Base-by-base conservation (phyloP, 2,329 filamentous ascomycete species). In the Polytolypa hystricis region DNA sequence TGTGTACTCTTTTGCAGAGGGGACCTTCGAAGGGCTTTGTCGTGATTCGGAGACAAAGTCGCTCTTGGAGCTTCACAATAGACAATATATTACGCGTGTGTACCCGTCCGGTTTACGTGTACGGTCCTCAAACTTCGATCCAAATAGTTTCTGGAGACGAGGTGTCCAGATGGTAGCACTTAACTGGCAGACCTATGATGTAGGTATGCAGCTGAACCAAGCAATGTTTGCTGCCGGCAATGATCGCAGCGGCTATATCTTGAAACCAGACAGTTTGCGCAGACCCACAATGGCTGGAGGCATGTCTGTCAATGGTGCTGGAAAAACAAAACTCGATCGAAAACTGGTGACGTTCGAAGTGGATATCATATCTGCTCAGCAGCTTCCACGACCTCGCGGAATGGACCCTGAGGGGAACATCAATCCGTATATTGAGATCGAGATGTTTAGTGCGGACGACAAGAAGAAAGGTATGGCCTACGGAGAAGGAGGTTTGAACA, bases 131-230 rank as follows among this genome's bases (percentile, higher is more conserved):
- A 98, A 98, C 62, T 96, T 95, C 53, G 86, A 95, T 51, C 91
- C 91, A 1, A 73, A 94, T 45, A 79, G 81, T 43, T 93, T 91
- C 56, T 98, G 91, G 91, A 79, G 89, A 35, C 79, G 85, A 29
- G 91, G 91, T 20, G 91, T 95, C 12, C 91, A 98, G 61, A 96
- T 98, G 89, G 86, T 83, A 10, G 91, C 91, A 0, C 70, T 96
- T 44, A 98, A 98, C 62, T 96, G 91, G 89, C 91, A 98, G 62
- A 96, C 87, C 0, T 95, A 93, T 53, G 91, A 96, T 54, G 71
- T 93, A 12, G 85, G 87, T 30, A 91, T 95, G 74, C 89, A 96
- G 55, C 73, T 96, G 58, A 96, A 96, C 56, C 83, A 91, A 48
- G 91, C 91, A 52, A 96, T 98, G 91, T 98, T 95, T 55, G 82